Evolutionary conservation across 139 green algal species (phyloP).

Genomic region (Picochlorum sp.): DNA sequence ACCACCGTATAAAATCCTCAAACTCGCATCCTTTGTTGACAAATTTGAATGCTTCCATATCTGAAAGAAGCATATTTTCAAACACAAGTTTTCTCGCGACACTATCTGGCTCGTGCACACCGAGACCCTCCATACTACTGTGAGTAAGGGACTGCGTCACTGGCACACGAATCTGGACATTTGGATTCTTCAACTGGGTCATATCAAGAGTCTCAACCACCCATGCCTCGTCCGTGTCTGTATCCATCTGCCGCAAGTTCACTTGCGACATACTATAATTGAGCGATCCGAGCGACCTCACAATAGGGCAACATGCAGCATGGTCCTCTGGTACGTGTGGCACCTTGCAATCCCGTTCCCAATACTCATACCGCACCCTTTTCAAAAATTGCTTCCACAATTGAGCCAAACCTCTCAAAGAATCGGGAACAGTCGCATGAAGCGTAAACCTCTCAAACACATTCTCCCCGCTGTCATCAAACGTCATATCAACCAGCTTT

Average conservation of each 20-base stretch:
- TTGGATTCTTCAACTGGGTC: too few species aligned
- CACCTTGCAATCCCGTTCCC: constrained; percentile 45
- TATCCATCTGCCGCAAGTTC: constrained; percentile 69
- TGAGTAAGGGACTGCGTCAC: neutral
- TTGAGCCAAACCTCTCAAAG: constrained; percentile 47
- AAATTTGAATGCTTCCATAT: constrained; percentile 93
- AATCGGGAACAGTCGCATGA: constrained; percentile 60
- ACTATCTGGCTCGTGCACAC: neutral
- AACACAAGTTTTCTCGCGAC: constrained; percentile 51
- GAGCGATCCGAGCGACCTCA: too few species aligned
- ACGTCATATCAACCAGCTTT: neutral
- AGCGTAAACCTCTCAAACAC: constrained; percentile 40
- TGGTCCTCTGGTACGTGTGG: constrained; percentile 47
- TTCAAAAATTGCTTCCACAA: constrained; percentile 57
- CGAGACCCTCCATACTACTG: neutral
- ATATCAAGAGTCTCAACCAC: too few species aligned
- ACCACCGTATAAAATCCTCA: constrained; percentile 79
- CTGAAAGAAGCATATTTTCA: constrained; percentile 39
- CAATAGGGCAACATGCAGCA: constrained; percentile 23
- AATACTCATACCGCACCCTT: constrained; percentile 51
- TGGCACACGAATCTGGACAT: neutral
- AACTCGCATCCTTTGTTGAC: constrained; percentile 72
- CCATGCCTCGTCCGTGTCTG: too few species aligned
- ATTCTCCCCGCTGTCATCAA: neutral
- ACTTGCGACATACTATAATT: constrained; percentile 57